Evolutionary conservation across 2,329 filamentous ascomycete genomes (phyloP).

Genomic region (Paracamarosporium sp.): DNA sequence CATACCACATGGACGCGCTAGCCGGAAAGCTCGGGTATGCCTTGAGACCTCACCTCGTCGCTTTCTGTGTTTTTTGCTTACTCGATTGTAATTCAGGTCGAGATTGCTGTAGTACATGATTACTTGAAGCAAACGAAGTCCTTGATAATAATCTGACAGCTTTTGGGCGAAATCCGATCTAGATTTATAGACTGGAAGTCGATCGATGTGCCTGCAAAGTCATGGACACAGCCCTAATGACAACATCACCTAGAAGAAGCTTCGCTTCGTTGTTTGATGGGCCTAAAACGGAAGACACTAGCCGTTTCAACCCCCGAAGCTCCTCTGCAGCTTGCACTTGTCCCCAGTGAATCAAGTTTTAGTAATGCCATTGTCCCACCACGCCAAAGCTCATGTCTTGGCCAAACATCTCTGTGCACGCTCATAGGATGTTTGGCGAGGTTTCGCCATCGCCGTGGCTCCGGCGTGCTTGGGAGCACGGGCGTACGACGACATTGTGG

Average conservation of each 20-base stretch:
- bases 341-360: not conserved
- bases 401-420: not conserved
- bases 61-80: not conserved
- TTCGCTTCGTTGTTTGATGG: not conserved
- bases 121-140: not conserved
- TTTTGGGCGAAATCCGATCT: not conserved
- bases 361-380: not conserved
- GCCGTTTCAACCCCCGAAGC: not conserved
- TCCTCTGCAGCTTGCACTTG: not conserved
- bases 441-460: conserved; percentile 4
- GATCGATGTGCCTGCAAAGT: not conserved
- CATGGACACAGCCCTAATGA: conserved; percentile 3
- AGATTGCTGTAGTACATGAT: not conserved
- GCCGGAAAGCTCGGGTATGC: conserved; percentile 30
- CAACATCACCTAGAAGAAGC: not conserved
- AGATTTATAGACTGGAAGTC: not conserved
- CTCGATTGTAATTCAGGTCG: no score
- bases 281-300: not conserved
- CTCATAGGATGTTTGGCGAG: conserved; percentile 1
- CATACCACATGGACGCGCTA: conserved; percentile 3
- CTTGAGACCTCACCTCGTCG: conserved; percentile 21
- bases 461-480: conserved; percentile 1
- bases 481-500: conserved; percentile 6
- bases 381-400: not conserved
- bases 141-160: not conserved